phyloP scores from a whole-genome alignment of 352 stramenopile species.

The Phytopythium mirpurense region DNA sequence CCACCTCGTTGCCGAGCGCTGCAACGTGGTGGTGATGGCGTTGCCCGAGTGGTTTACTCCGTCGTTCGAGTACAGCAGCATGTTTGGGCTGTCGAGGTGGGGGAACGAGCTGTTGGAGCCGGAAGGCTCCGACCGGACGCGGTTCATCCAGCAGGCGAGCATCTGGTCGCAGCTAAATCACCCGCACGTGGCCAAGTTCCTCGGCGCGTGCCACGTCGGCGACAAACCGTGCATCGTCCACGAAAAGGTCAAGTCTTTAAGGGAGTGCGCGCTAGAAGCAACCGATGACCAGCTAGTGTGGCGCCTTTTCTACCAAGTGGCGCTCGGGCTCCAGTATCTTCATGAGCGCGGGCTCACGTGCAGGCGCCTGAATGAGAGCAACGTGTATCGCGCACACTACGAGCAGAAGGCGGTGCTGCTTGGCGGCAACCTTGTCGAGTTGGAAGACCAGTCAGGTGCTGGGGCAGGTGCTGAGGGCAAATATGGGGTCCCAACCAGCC shows the following conservation, averaged over 20 bases:
- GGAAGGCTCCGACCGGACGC: neutral
- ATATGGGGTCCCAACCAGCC: no score
- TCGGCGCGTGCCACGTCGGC: conserved; percentile 7
- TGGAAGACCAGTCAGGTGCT: no score
- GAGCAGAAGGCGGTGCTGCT: conserved; percentile 6
- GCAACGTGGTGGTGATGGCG: neutral
- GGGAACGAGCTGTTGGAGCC: conserved; percentile 5
- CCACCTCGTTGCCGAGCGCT: neutral
- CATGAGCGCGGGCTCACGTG: conserved; percentile 6
- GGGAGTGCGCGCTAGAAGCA: neutral
- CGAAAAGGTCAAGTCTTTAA: conserved; percentile 1
- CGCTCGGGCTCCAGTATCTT: conserved; percentile 4
- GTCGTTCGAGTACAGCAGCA: conserved; percentile 5
- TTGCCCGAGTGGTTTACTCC: neutral
- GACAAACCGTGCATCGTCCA: conserved; percentile 3
- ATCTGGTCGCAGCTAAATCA: conserved; percentile 3
- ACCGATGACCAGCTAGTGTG: neutral
- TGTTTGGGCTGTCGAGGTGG: conserved; percentile 1
- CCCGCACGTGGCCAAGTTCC: conserved; percentile 7
- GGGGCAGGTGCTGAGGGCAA: no score
- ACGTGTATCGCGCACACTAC: neutral
- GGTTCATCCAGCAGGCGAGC: neutral
- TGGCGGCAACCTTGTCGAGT: neutral
- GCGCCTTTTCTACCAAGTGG: conserved; percentile 1
- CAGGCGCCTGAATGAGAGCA: neutral